Conservation (phyloP, 768 basidiomycete species). For the Kwoniella sp. region DNA sequence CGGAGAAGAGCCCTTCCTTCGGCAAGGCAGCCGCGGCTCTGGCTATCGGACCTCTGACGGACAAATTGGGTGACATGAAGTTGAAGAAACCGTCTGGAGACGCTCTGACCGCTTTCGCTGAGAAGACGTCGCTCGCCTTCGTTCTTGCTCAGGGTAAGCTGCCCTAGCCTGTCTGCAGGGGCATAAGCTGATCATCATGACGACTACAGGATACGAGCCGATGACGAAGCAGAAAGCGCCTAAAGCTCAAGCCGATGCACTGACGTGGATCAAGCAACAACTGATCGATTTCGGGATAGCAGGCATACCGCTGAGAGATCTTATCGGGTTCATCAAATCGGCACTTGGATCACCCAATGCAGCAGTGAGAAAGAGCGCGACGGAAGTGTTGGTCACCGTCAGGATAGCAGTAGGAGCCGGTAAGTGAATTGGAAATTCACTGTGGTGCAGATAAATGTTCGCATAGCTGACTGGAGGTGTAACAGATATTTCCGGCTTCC, state of each 20-base stretch:
- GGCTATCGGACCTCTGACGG: slow-evolving; percentile 76
- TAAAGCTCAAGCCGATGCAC: slow-evolving; percentile 88
- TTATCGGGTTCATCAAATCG: slow-evolving; percentile 88
- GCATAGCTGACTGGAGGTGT: neutral
- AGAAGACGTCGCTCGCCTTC: slow-evolving; percentile 92
- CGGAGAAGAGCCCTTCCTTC: slow-evolving; percentile 78
- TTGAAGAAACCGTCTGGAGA: slow-evolving; percentile 96
- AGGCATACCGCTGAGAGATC: slow-evolving; percentile 75
- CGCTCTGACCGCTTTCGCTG: slow-evolving; percentile 75
- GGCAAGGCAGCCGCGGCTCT: slow-evolving; percentile 81
- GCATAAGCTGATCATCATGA: neutral
- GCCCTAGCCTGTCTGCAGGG: neutral
- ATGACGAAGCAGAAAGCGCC: slow-evolving; percentile 94
- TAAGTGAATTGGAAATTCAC: slow-evolving; percentile 55
- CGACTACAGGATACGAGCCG: slow-evolving; percentile 77
- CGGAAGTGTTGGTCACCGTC: slow-evolving; percentile 86
- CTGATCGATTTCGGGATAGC: slow-evolving; percentile 87
- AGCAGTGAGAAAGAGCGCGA: slow-evolving; percentile 87
- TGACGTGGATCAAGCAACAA: slow-evolving; percentile 83
- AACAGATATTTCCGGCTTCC: slow-evolving; percentile 82
- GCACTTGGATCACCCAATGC: slow-evolving; percentile 92
- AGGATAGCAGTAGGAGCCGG: slow-evolving; percentile 88
- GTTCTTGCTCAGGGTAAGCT: slow-evolving; percentile 82
- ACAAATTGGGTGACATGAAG: slow-evolving; percentile 95
- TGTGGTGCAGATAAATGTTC: neutral